A percentile compares a stretch with the other conserved stretches of the same genome.
phyloP scores from a whole-genome alignment of 768 basidiomycete genomes.

The Tricholoma hemisulphureum region DNA sequence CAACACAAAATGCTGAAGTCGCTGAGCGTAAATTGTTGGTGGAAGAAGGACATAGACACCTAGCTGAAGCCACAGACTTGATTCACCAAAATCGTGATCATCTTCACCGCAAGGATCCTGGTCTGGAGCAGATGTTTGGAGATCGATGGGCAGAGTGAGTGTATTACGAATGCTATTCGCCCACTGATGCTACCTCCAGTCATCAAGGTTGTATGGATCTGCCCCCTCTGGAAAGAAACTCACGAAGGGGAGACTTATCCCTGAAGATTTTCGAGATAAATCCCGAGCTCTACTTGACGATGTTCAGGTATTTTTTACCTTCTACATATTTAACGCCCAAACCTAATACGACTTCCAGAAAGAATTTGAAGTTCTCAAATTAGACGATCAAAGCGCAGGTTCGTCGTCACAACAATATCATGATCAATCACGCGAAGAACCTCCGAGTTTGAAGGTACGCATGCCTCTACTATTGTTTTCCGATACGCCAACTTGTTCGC shows the following conservation, averaged over 20 bases:
- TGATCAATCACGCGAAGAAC: slow-evolving; percentile 1
- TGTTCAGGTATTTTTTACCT: slow-evolving; percentile 13
- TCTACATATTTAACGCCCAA: not conserved
- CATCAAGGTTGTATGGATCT: slow-evolving; percentile 18
- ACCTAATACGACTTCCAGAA: not conserved
- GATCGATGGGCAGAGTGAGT: slow-evolving; percentile 25
- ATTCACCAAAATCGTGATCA: slow-evolving; percentile 19
- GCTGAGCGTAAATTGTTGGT: slow-evolving; percentile 17
- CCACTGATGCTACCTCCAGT: not conserved
- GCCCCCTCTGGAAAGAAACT: slow-evolving; percentile 23
- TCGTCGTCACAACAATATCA: slow-evolving; percentile 1
- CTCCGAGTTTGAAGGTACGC: slow-evolving; percentile 8
- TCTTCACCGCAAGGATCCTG: slow-evolving; percentile 16
- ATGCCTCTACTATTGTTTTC: not conserved
- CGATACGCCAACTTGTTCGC: not conserved
- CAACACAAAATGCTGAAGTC: slow-evolving; percentile 14
- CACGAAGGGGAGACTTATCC: slow-evolving; percentile 16
- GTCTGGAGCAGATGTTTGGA: slow-evolving; percentile 16
- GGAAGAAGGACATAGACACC: slow-evolving; percentile 20
- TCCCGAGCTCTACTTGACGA: slow-evolving; percentile 15
- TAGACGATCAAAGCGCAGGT: slow-evolving; percentile 2
- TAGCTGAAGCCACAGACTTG: slow-evolving; percentile 19
- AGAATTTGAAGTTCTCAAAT: not conserved
- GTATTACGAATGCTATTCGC: not conserved
- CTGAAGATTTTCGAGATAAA: slow-evolving; percentile 23